phyloP scores from a whole-genome alignment of 257 asterid species.

The Echites panduratus region DNA sequence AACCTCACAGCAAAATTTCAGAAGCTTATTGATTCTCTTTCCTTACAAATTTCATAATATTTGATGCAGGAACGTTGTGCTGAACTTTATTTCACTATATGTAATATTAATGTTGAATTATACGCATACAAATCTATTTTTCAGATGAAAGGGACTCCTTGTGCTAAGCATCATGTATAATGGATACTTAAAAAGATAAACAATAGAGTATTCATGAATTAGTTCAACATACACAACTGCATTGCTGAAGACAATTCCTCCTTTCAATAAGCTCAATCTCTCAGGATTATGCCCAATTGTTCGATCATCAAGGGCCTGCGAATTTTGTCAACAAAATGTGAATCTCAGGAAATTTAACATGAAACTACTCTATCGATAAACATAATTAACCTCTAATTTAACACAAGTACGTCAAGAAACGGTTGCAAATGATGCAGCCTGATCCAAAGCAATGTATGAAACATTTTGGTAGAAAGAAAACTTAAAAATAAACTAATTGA shows the following conservation, averaged over 20 bases:
- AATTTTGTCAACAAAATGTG: slow-evolving; percentile 18
- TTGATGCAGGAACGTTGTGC: not conserved
- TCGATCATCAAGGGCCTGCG: slow-evolving; percentile 83
- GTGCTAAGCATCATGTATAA: not conserved
- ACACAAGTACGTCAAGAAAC: not conserved
- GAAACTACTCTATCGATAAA: not conserved
- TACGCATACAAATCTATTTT: not conserved
- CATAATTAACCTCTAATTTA: not conserved
- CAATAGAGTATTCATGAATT: not conserved
- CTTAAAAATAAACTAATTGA: not conserved
- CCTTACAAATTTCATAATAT: not conserved
- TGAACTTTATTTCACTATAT: not conserved
- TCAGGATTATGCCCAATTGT: slow-evolving; percentile 93
- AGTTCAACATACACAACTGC: slow-evolving; percentile 65
- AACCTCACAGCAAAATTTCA: not conserved
- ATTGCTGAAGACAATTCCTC: slow-evolving; percentile 87
- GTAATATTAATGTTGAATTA: not conserved
- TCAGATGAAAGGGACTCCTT: not conserved
- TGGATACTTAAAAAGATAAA: not conserved
- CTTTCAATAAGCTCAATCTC: slow-evolving; percentile 85
- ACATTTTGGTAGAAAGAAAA: not conserved
- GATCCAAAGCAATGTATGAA: not conserved
- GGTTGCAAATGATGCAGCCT: not conserved
- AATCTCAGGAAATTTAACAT: not conserved
- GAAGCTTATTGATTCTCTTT: not conserved